Conservation (phyloP, 495 filamentous ascomycete species). For the Penicillium cinerascens region DNA sequence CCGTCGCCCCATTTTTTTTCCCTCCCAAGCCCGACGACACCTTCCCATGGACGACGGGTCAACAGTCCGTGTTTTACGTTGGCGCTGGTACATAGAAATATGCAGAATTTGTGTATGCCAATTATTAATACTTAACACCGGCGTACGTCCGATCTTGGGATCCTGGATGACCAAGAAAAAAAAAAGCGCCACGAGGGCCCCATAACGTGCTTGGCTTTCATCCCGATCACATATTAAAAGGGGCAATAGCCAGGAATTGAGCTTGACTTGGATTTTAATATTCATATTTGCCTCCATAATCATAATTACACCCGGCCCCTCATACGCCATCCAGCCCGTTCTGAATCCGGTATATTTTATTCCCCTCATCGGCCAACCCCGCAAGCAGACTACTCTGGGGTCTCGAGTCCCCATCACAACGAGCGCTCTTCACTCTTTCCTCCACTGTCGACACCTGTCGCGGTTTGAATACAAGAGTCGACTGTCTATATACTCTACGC, state of each 20-base stretch:
- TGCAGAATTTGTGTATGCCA: conserved; percentile 6
- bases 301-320: not conserved
- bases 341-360: conserved; percentile 7
- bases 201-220: not conserved
- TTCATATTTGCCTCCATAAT: not conserved
- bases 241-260: not conserved
- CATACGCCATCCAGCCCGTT: not conserved
- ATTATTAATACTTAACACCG: not conserved
- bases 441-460: not conserved
- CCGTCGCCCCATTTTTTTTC: not conserved
- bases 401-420: not conserved
- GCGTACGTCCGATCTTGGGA: not conserved
- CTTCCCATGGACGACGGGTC: not conserved
- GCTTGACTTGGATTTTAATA: not conserved
- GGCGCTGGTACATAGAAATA: conserved; percentile 1
- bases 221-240: not conserved
- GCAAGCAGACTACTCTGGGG: conserved; percentile 8
- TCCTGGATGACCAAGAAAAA: not conserved
- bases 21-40: not conserved
- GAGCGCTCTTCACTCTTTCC: not conserved
- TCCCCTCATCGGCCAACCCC: conserved; percentile 1
- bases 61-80: not conserved
- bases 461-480: not conserved
- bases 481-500: not conserved
- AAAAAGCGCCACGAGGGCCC: conserved; percentile 6